Percentiles rank a stretch among this genome's conserved stretches.
Evolutionary conservation across 495 filamentous ascomycete genomes (phyloP).

Genomic region (Bryoglossum gracile): DNA sequence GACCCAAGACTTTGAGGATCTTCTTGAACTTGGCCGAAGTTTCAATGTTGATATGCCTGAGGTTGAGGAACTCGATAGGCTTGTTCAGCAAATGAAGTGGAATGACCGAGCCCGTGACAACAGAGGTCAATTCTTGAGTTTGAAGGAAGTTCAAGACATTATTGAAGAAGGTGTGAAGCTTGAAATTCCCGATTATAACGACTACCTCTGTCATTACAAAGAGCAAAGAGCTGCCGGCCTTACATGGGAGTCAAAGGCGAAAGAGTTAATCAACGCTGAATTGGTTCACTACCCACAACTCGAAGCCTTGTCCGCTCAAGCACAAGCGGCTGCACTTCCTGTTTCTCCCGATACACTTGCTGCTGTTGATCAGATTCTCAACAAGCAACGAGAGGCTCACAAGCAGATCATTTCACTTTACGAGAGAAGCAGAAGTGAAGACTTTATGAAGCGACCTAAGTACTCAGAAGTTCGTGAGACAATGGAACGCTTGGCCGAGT

Average conservation of each 20-base stretch:
- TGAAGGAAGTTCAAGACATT: conserved; percentile 71
- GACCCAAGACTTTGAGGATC: conserved; percentile 74
- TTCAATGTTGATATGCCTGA: conserved; percentile 96
- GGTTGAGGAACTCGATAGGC: conserved; percentile 71
- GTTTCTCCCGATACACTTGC: conserved; percentile 75
- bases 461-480: conserved; percentile 88
- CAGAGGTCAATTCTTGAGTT: conserved; percentile 52
- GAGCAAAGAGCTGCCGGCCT: conserved; percentile 69
- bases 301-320: conserved; percentile 75
- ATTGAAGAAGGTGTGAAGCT: conserved; percentile 69
- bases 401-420: conserved; percentile 74
- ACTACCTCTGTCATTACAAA: conserved; percentile 65
- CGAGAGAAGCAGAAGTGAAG: conserved; percentile 63
- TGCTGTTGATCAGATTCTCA: conserved; percentile 83
- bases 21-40: conserved; percentile 76
- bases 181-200: conserved; percentile 68
- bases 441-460: conserved; percentile 73
- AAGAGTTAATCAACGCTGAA: conserved; percentile 82
- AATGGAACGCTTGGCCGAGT: conserved; percentile 74
- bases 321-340: conserved; percentile 65
- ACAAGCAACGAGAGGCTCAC: conserved; percentile 93
- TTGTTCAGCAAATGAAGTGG: conserved; percentile 85
- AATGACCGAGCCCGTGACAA: conserved; percentile 65
- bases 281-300: conserved; percentile 88
- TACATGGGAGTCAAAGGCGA: conserved; percentile 88